Conservation (phyloP, 179 eudicot species). For the Silene vulgaris region DNA sequence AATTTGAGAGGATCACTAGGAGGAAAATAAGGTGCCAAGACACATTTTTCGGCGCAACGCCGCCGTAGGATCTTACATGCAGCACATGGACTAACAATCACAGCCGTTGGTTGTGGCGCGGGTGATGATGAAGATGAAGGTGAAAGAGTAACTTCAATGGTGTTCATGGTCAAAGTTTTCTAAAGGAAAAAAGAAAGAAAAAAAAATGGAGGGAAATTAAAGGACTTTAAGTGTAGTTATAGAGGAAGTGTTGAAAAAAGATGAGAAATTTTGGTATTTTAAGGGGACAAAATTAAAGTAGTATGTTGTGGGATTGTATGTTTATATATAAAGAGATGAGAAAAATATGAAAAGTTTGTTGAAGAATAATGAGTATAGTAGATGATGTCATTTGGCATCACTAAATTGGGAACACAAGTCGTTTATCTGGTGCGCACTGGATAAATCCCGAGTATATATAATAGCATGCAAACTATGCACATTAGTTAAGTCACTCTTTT, state of each 20-base stretch:
- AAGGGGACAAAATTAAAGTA: background rate
- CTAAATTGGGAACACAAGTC: no score
- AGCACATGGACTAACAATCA: slow-evolving; percentile 60
- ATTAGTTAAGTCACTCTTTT: no score
- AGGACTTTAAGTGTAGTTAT: background rate
- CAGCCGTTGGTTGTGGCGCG: slow-evolving; percentile 4
- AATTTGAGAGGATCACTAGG: slow-evolving; percentile 68
- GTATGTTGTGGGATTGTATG: background rate
- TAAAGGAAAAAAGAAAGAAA: background rate
- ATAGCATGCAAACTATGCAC: no score
- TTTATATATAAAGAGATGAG: background rate
- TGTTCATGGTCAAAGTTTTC: slow-evolving; percentile 8
- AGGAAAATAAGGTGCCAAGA: slow-evolving; percentile 64
- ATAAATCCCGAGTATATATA: no score
- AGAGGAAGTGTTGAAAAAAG: background rate
- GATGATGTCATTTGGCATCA: no score
- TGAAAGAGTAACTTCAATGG: slow-evolving; percentile 22
- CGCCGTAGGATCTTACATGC: slow-evolving; percentile 70
- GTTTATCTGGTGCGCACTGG: no score
- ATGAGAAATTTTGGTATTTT: background rate
- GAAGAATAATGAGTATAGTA: no score
- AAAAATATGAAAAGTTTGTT: background rate
- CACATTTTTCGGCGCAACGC: slow-evolving; percentile 53
- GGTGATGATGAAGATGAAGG: slow-evolving; percentile 20
- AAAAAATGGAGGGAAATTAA: slow-evolving; percentile 21